phyloP scores from a whole-genome alignment of 1,284 basidiomycete genomes.

The Ustilago loliicola region DNA sequence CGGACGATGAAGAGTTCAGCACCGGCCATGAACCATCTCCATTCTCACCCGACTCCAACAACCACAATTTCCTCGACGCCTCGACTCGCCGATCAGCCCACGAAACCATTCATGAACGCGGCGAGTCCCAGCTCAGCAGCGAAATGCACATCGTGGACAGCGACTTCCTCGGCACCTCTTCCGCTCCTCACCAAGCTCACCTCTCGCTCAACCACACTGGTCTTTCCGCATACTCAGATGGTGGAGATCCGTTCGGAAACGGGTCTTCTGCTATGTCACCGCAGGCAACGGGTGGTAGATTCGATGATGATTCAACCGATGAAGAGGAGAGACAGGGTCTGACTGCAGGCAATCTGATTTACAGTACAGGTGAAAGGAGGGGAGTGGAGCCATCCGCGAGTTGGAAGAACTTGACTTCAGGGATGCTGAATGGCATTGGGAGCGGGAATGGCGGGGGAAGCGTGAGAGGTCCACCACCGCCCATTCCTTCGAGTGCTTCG shows the following conservation, averaged over 20 bases:
- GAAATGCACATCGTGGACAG: slow-evolving; percentile 27
- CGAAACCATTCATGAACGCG: slow-evolving; percentile 44
- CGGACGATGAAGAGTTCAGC: slow-evolving; percentile 11
- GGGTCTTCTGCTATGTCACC: slow-evolving; percentile 33
- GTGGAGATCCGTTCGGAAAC: slow-evolving; percentile 32
- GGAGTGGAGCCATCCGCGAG: background rate
- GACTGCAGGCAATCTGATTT: slow-evolving; percentile 11
- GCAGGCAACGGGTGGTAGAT: slow-evolving; percentile 30
- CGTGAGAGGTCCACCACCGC: slow-evolving; percentile 35
- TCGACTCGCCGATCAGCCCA: slow-evolving; percentile 10
- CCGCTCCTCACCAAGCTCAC: slow-evolving; percentile 3
- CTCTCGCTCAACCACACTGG: slow-evolving; percentile 44
- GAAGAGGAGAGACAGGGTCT: slow-evolving; percentile 32
- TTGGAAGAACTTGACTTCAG: slow-evolving; percentile 6
- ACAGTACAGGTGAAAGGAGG: slow-evolving; percentile 14
- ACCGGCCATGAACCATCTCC: slow-evolving; percentile 17
- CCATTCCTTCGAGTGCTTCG: slow-evolving; percentile 36
- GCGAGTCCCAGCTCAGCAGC: slow-evolving; percentile 29
- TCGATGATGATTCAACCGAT: slow-evolving; percentile 7
- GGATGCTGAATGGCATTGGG: slow-evolving; percentile 9
- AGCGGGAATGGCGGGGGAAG: background rate
- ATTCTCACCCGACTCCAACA: slow-evolving; percentile 20
- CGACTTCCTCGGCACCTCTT: slow-evolving; percentile 16
- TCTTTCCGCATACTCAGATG: slow-evolving; percentile 36
- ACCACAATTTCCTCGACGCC: slow-evolving; percentile 10